Conservation (phyloP, 2,329 filamentous ascomycete species). For the Ceratocystis huliohia region DNA sequence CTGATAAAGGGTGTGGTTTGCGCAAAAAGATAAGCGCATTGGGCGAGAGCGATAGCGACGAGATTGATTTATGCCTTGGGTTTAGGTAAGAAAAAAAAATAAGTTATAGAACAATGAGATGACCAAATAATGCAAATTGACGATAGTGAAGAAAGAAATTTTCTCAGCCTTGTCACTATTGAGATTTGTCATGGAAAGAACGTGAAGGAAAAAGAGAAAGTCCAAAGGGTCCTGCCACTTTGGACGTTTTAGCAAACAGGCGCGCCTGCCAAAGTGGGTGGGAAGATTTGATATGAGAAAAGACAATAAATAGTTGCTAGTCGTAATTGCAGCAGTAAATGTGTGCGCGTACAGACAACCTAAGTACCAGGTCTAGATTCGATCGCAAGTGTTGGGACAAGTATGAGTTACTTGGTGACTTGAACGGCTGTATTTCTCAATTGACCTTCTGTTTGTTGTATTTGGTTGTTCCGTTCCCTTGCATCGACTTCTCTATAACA, state of each 20-base stretch:
- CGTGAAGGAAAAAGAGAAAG: not conserved
- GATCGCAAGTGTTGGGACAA: not conserved
- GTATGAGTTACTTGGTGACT: not conserved
- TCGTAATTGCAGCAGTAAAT: not conserved
- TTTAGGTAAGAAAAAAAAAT: not conserved
- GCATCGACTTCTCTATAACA: not conserved
- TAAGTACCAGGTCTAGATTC: not conserved
- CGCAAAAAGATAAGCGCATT: not conserved
- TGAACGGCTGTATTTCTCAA: not conserved
- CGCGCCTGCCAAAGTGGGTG: not conserved
- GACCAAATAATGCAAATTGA: not conserved
- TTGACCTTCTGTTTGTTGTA: not conserved
- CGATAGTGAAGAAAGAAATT: not conserved
- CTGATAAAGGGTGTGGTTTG: not conserved
- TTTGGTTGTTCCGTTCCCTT: not conserved
- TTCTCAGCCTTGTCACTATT: not conserved
- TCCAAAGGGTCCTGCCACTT: slow-evolving; percentile 3
- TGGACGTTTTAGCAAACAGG: slow-evolving; percentile 5
- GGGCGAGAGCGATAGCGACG: not conserved
- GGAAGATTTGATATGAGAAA: not conserved
- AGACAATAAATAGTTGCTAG: not conserved
- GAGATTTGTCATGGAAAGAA: not conserved
- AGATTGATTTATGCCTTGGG: not conserved
- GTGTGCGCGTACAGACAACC: not conserved
- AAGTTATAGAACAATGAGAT: not conserved